phyloP scores from a whole-genome alignment of 2,329 filamentous ascomycete species.

The Dothistroma septosporum region DNA sequence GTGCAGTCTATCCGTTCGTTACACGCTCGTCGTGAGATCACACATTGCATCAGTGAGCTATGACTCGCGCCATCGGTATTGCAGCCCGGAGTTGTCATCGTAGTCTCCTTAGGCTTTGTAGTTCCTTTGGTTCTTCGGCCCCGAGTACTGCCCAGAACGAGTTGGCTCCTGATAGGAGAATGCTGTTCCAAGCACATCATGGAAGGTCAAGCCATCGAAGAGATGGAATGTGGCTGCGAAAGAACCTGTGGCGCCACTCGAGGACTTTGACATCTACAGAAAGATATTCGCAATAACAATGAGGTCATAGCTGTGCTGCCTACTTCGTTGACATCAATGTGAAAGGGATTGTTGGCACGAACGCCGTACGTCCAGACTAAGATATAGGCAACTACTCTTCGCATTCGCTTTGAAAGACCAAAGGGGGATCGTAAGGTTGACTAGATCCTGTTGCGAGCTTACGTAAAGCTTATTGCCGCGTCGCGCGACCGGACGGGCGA shows the following conservation, averaged over 20 bases:
- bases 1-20: too few species aligned
- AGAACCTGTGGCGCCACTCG: background rate
- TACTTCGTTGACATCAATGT: too few species aligned
- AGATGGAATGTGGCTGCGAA: background rate
- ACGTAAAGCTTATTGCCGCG: too few species aligned
- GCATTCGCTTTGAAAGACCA: too few species aligned
- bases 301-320: too few species aligned
- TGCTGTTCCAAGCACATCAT: background rate
- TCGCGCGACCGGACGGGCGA: too few species aligned
- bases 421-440: too few species aligned
- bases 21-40: too few species aligned
- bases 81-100: background rate
- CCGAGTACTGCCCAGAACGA: background rate
- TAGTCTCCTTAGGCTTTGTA: background rate
- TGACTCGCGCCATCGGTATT: background rate
- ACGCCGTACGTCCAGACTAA: too few species aligned
- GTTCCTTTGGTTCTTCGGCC: background rate
- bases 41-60: background rate
- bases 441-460: too few species aligned
- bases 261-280: conserved; percentile 1
- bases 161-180: background rate
- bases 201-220: background rate
- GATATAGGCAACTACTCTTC: too few species aligned
- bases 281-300: background rate
- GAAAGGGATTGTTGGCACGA: too few species aligned